phyloP scores from a whole-genome alignment of 148 eudicot species.

The Limonium bicolor region DNA sequence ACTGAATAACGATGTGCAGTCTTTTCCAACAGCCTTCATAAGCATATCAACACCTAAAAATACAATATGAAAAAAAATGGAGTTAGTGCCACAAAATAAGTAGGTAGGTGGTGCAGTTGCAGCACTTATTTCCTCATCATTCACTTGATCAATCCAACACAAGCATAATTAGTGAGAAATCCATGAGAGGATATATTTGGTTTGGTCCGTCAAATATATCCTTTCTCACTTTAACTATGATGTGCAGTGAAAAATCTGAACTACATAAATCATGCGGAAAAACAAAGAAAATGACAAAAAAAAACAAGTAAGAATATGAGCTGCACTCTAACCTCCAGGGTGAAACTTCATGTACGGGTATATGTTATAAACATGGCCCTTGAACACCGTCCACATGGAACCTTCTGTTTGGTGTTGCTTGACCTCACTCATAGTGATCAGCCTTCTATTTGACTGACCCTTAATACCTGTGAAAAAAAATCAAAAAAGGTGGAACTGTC shows the following conservation, averaged over 20 bases:
- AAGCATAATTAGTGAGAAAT: too few species aligned
- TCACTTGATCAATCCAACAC: too few species aligned
- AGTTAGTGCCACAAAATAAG: too few species aligned
- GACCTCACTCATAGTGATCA: constrained; percentile 68
- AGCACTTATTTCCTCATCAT: too few species aligned
- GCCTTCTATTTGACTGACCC: constrained; percentile 78
- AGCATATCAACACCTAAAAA: constrained; percentile 81
- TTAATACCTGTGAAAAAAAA: constrained; percentile 38
- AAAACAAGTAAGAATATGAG: not conserved
- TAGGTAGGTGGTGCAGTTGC: too few species aligned
- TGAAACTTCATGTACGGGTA: constrained; percentile 94
- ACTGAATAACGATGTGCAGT: constrained; percentile 88
- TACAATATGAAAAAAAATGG: too few species aligned
- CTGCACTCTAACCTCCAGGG: constrained; percentile 85
- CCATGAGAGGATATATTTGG: too few species aligned
- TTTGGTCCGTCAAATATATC: too few species aligned
- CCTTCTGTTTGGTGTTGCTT: constrained; percentile 72
- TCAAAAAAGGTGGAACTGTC: too few species aligned
- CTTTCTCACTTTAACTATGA: too few species aligned
- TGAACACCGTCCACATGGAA: constrained; percentile 92
- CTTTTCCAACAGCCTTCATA: constrained; percentile 95
- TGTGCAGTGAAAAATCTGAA: not conserved
- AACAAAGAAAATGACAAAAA: not conserved
- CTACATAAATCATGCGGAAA: not conserved
- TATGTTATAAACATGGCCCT: constrained; percentile 91